Percentiles rank a stretch among this genome's conserved stretches.
phyloP scores from a whole-genome alignment of 805 yeast species.

The Ogataea trehaloabstinens region DNA sequence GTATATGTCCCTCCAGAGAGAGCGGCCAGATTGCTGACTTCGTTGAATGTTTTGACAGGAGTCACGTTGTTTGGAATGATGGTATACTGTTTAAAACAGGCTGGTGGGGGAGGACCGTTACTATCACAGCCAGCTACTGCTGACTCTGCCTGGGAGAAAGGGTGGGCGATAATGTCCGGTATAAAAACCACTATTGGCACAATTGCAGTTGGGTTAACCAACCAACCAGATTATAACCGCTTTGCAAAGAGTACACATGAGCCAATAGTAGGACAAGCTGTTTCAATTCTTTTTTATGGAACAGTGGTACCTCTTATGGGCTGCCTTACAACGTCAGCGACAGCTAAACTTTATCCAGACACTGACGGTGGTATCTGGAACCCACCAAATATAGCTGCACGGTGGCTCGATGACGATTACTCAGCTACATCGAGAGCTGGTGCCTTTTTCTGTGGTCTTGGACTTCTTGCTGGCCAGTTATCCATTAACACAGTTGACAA shows the following conservation, averaged over 20 bases:
- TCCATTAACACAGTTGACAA: conserved; percentile 39
- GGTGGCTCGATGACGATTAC: conserved; percentile 33
- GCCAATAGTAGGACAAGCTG: conserved; percentile 7
- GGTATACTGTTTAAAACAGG: conserved; percentile 23
- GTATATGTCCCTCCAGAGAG: conserved; percentile 28
- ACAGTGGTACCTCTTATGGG: conserved; percentile 36
- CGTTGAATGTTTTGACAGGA: conserved; percentile 23
- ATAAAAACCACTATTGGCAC: conserved; percentile 39
- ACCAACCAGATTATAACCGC: conserved; percentile 41
- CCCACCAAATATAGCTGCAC: conserved; percentile 39
- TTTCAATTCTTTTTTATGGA: conserved; percentile 5
- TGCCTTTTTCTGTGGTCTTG: conserved; percentile 43
- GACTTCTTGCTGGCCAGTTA: conserved; percentile 36
- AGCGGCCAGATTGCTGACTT: conserved; percentile 22
- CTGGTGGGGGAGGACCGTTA: conserved; percentile 30
- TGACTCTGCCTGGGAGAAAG: conserved; percentile 25
- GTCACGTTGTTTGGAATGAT: conserved; percentile 22
- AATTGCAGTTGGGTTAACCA: conserved; percentile 36
- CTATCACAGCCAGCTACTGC: conserved; percentile 9
- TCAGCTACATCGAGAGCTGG: conserved; percentile 42
- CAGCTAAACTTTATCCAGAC: conserved; percentile 42
- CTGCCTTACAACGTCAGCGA: conserved; percentile 44
- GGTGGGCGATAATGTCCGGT: conserved; percentile 40
- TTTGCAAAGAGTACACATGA: conserved; percentile 22
- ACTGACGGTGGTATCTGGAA: conserved; percentile 45